Evolutionary conservation across 805 yeast genomes (phyloP).

Genomic region (Wickerhamiella occidentalis): DNA sequence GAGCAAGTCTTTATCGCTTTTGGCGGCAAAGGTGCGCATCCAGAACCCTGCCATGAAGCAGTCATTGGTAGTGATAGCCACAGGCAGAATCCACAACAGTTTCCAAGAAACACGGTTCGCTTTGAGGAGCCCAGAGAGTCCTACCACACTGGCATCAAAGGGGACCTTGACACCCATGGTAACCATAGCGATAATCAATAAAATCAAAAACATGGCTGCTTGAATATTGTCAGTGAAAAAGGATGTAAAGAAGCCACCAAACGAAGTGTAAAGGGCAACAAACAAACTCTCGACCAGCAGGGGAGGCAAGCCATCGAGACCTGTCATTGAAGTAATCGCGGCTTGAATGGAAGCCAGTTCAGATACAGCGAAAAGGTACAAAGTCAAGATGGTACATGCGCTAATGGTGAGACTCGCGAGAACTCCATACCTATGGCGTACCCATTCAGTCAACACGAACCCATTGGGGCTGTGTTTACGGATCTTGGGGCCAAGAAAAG

Average conservation of each 20-base stretch:
- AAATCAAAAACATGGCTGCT: slow-evolving; percentile 55
- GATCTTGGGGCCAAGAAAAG: slow-evolving; percentile 68
- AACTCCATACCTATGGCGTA: slow-evolving; percentile 65
- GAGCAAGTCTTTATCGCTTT: slow-evolving; percentile 57
- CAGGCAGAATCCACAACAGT: slow-evolving; percentile 65
- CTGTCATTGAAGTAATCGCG: slow-evolving; percentile 68
- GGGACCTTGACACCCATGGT: slow-evolving; percentile 69
- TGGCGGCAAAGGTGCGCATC: slow-evolving; percentile 87
- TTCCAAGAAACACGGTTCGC: slow-evolving; percentile 78
- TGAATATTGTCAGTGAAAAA: slow-evolving; percentile 80
- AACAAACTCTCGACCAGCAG: slow-evolving; percentile 77
- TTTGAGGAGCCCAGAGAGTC: slow-evolving; percentile 51
- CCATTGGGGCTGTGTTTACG: slow-evolving; percentile 76
- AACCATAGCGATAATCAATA: slow-evolving; percentile 57
- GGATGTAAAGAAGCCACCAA: slow-evolving; percentile 84
- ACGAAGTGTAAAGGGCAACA: slow-evolving; percentile 72
- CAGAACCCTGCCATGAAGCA: slow-evolving; percentile 87
- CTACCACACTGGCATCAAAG: slow-evolving; percentile 47
- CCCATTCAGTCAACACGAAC: slow-evolving; percentile 89
- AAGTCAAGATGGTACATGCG: slow-evolving; percentile 69
- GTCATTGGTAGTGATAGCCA: slow-evolving; percentile 84
- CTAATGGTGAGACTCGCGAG: slow-evolving; percentile 64
- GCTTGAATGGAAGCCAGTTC: slow-evolving; percentile 71
- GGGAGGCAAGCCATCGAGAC: slow-evolving; percentile 64
- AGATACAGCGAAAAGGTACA: slow-evolving; percentile 76